Evolutionary conservation across 139 green algal species (phyloP).

Genomic region (Parachlorella kessleri): DNA sequence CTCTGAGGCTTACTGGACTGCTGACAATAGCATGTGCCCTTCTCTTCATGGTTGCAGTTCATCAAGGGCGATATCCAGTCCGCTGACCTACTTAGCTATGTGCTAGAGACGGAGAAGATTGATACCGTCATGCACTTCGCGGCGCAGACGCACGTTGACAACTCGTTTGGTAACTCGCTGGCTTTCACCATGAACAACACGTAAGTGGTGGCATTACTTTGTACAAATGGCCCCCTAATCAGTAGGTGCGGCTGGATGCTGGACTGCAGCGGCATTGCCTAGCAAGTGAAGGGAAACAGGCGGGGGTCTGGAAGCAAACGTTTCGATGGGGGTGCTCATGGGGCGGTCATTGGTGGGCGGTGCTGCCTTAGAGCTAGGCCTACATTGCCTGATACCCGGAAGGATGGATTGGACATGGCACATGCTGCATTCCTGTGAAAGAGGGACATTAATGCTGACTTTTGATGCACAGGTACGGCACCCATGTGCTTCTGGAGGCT

Average conservation of each 20-base stretch:
- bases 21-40: too few species aligned
- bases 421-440: not conserved
- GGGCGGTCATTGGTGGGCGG: too few species aligned
- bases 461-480: constrained; percentile 80
- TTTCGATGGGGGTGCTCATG: too few species aligned
- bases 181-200: constrained; percentile 98
- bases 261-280: too few species aligned
- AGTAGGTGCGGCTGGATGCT: too few species aligned
- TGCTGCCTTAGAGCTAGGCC: too few species aligned
- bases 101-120: constrained; percentile 86
- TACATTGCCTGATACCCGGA: not conserved
- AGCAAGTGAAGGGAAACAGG: too few species aligned
- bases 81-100: constrained; percentile 87
- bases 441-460: not conserved
- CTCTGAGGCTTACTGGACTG: too few species aligned
- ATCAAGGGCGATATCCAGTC: constrained; percentile 94
- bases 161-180: constrained; percentile 97
- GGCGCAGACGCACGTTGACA: constrained; percentile 98
- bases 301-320: too few species aligned
- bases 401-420: not conserved
- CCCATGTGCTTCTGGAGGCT: constrained; percentile 95
- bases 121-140: constrained; percentile 99
- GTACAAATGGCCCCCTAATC: too few species aligned
- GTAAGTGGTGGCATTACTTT: not conserved
- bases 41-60: constrained; percentile 51